Conservation (phyloP, 192 early-diverging fungal species). For the Umbelopsis sp. region DNA sequence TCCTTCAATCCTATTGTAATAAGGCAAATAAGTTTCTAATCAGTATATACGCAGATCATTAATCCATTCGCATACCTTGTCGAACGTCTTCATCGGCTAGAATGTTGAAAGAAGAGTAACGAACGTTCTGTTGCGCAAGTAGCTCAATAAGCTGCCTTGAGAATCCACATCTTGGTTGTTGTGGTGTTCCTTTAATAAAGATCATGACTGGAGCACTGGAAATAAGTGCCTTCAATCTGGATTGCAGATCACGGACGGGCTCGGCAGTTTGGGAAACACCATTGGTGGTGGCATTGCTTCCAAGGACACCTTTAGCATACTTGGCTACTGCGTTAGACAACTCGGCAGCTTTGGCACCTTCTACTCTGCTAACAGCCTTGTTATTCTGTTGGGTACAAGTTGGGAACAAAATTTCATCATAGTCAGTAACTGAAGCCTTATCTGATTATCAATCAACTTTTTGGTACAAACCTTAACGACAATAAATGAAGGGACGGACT, state of each 20-base stretch:
- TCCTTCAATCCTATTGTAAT: conserved; percentile 16
- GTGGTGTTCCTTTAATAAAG: conserved; percentile 92
- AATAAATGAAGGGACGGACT: conserved; percentile 89
- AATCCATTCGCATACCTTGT: conserved; percentile 73
- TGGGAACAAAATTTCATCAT: background rate
- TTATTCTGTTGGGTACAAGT: conserved; percentile 44
- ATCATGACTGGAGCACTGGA: conserved; percentile 83
- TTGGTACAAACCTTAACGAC: conserved; percentile 63
- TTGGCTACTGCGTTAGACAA: conserved; percentile 74
- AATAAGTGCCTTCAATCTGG: conserved; percentile 68
- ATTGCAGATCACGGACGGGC: conserved; percentile 57
- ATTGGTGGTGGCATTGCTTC: conserved; percentile 33
- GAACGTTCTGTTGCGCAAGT: conserved; percentile 72
- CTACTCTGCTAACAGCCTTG: conserved; percentile 74
- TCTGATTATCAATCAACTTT: conserved; percentile 22
- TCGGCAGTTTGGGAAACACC: conserved; percentile 31
- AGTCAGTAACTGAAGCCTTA: background rate
- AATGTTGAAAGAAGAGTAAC: conserved; percentile 87
- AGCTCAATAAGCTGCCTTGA: conserved; percentile 80
- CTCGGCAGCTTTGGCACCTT: conserved; percentile 86
- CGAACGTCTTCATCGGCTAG: conserved; percentile 90
- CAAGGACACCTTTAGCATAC: conserved; percentile 49
- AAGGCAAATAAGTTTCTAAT: background rate
- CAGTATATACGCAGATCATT: background rate
- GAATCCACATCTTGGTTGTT: conserved; percentile 88